A percentile compares a stretch with the other conserved stretches of the same genome.
Conservation (phyloP, 2,329 filamentous ascomycete species). For the Trichoderma sp. region DNA sequence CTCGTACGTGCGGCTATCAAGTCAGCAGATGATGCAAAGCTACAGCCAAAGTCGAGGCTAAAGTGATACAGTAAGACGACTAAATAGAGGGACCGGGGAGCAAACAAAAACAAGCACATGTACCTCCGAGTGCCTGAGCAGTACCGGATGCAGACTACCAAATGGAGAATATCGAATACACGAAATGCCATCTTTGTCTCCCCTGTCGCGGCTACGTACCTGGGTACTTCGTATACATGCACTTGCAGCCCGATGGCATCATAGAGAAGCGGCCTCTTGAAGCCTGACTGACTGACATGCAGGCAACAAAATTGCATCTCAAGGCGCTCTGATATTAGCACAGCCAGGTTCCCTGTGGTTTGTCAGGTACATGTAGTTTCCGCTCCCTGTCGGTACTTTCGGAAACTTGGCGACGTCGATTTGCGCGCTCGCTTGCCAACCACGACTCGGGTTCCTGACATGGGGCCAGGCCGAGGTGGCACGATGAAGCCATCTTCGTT, state of each 20-base stretch:
- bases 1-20: neutral
- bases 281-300: neutral
- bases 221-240: neutral
- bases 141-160: neutral
- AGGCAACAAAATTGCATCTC: neutral
- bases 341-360: neutral
- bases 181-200: neutral
- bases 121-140: neutral
- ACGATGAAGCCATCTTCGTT: neutral
- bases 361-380: neutral
- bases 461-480: neutral
- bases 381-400: constrained; percentile 14
- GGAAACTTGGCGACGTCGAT: constrained; percentile 16
- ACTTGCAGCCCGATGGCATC: neutral
- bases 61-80: neutral
- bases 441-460: constrained; percentile 18
- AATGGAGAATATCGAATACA: neutral
- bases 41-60: neutral
- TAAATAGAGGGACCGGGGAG: neutral
- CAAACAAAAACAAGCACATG: neutral
- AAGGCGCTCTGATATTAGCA: neutral
- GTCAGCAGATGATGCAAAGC: neutral
- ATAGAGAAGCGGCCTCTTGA: neutral
- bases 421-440: constrained; percentile 15
- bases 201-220: neutral